Base-by-base conservation (phyloP, 305 asterid genomes). In the Ilex paraguariensis region DNA sequence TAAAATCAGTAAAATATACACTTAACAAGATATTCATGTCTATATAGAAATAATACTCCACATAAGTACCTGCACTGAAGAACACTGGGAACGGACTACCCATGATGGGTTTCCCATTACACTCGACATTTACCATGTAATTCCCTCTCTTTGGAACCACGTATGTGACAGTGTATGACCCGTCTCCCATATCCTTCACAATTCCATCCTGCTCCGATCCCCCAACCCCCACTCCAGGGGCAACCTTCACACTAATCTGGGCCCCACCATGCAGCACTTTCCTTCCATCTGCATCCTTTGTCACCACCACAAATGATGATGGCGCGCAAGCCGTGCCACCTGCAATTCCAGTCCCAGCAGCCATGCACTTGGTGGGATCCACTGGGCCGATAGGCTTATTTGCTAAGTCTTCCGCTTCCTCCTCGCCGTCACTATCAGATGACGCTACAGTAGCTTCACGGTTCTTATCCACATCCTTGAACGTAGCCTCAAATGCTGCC, bases 41-140 rank as follows among this genome's bases (percentile, higher is more conserved):
- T 21, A 21, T 21, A 0, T 21, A 21, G 0, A 21, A 21, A 21
- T 21, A 21, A 21, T 21, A 21, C 28, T 21, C 28, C 28, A 21
- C 28, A 1, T 21, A n/a, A 50, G 54, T 50, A 92, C 98, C 98
- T 75, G 96, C 16, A 76, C 99, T 90, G 72, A 93, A 93, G 84
- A 93, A 93, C 48, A 93, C 99, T 13, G 99, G 98, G 71, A 90
- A 93, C 0, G 97, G 99, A 70, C 99, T 93, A 32, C 99, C 98
- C 96, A 86, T 85, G 13, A 93, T 90, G 5, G 97, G 82, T 75
- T 70, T 81, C 63, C 96, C 99, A 79, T 87, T 86, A 81, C 99
- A 93, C 77, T 93, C 95, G 56, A 90, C 95, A 68, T 83, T 80
- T 63, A 93, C 96, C 99, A 93, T 93, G 65, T 93, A 93, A 74